Conservation (phyloP, 225 moss, liverwort and hornwort genomes). For the Pseudisothecium myosuroides region DNA sequence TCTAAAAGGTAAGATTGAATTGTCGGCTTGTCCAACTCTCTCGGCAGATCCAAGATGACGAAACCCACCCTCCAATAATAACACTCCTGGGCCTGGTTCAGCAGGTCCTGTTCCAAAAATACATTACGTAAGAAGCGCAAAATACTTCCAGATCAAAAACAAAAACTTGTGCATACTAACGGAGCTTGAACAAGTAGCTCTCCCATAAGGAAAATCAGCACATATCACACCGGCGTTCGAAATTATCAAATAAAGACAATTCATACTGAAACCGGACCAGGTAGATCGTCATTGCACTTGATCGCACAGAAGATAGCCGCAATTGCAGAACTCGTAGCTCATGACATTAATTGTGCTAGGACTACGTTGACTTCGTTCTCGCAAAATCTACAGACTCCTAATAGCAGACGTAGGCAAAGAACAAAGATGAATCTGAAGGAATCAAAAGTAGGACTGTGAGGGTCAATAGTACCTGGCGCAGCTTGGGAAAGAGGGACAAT, state of each 20-base stretch:
- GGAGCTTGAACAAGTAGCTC: background rate
- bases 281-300: background rate
- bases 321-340: background rate
- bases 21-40: background rate
- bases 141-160: background rate
- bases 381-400: background rate
- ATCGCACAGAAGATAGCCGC: background rate
- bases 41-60: background rate
- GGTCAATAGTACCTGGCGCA: slow-evolving; percentile 10
- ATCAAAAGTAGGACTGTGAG: background rate
- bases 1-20: background rate
- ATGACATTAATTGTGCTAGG: background rate
- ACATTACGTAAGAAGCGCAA: background rate
- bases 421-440: background rate
- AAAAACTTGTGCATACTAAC: background rate
- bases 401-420: background rate
- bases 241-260: background rate
- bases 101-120: background rate
- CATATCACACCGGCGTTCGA: background rate
- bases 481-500: background rate
- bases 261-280: background rate
- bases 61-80: background rate
- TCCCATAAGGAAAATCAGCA: background rate
- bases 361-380: background rate
- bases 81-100: background rate